These are phyloP conservation scores for Metarhizium sp. DNA, from an alignment of 2,329 filamentous ascomycete species.

Conservation along the genomic window DNA sequence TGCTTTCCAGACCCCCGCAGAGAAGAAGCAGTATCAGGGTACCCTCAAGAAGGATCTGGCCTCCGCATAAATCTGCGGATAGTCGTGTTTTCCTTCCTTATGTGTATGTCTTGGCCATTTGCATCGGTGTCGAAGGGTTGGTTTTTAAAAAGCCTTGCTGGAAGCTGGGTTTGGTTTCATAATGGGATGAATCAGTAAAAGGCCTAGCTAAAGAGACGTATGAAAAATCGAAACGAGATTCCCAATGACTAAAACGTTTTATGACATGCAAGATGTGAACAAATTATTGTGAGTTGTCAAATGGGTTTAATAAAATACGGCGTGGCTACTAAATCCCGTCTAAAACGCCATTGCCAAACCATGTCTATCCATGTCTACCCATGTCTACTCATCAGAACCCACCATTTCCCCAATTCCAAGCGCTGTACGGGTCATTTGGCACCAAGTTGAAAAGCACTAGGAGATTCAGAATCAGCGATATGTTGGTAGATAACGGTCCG, in stretches of 20 bases:
- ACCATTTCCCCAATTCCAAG: conserved; percentile 4
- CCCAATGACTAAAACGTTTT: conserved; percentile 1
- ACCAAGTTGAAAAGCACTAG: conserved; percentile 4
- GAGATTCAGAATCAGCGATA: background rate
- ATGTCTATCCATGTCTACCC: background rate
- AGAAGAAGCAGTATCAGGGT: conserved; percentile 97
- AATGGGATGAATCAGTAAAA: conserved; percentile 26
- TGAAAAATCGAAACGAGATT: conserved; percentile 13
- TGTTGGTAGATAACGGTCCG: background rate
- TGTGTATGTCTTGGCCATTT: conserved; percentile 20
- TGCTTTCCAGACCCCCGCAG: conserved; percentile 95
- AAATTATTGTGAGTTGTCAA: too few species aligned
- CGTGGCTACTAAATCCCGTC: background rate
- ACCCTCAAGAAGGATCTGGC: conserved; percentile 96
- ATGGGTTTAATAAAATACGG: too few species aligned
- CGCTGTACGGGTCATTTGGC: conserved; percentile 3
- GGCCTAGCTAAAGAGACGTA: conserved; percentile 25
- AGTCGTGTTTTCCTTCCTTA: conserved; percentile 26
- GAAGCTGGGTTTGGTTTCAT: conserved; percentile 25
- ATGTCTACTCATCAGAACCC: background rate
- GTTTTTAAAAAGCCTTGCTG: conserved; percentile 20
- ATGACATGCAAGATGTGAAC: too few species aligned
- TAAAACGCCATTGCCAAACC: background rate
- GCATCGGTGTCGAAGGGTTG: conserved; percentile 43
- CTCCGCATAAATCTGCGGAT: conserved; percentile 29